Evolutionary conservation across 495 filamentous ascomycete species (phyloP).

Genomic region (Xylaria bambusicola): DNA sequence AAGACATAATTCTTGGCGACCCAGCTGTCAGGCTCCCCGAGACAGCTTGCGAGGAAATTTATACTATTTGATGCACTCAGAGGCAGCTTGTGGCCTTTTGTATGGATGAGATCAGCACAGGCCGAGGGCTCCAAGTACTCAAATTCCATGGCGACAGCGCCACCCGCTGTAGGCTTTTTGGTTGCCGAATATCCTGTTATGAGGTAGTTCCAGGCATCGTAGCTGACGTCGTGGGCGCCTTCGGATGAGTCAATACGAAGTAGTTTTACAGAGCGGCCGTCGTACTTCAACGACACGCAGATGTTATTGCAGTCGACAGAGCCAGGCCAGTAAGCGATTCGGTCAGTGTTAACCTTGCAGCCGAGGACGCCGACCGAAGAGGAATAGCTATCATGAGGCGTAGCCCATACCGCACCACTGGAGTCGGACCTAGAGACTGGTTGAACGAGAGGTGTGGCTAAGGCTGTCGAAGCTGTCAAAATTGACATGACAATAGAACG

Average conservation of each 20-base stretch:
- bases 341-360: constrained; percentile 51
- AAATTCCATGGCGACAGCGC: constrained; percentile 45
- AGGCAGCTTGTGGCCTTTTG: constrained; percentile 44
- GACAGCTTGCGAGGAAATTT: constrained; percentile 49
- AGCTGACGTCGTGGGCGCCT: constrained; percentile 52
- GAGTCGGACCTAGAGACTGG: constrained; percentile 9
- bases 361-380: constrained; percentile 52
- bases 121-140: constrained; percentile 37
- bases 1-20: constrained; percentile 34
- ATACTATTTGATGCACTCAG: constrained; percentile 54
- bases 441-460: not conserved
- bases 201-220: constrained; percentile 55
- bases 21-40: constrained; percentile 32
- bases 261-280: constrained; percentile 43
- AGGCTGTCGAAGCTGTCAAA: constrained; percentile 8
- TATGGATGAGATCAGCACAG: constrained; percentile 45
- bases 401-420: constrained; percentile 46
- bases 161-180: constrained; percentile 45
- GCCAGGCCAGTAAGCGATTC: constrained; percentile 51
- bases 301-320: constrained; percentile 51
- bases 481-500: constrained; percentile 4
- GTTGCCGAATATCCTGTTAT: constrained; percentile 47
- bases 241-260: constrained; percentile 50
- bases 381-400: constrained; percentile 53
- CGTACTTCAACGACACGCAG: constrained; percentile 47